These are phyloP conservation scores for Septoria linicola DNA, from an alignment of 2,329 filamentous ascomycete species.

Conservation along the genomic window DNA sequence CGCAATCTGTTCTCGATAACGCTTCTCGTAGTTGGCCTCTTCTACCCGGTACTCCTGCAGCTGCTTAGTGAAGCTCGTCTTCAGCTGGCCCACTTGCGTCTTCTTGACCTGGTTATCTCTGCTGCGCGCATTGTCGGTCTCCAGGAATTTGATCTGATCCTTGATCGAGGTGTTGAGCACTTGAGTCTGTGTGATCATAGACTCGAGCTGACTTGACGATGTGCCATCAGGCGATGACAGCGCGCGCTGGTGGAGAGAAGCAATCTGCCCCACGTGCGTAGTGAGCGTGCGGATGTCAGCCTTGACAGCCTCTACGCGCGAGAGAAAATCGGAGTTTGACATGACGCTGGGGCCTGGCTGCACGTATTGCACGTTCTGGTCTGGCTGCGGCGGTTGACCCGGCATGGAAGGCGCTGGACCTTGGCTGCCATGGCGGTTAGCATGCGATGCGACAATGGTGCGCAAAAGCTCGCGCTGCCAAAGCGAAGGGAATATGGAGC, in stretches of 20 bases:
- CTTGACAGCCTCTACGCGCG: constrained; percentile 65
- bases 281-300: constrained; percentile 66
- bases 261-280: constrained; percentile 66
- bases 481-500: neutral
- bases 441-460: too few relatives aligned
- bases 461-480: too few relatives aligned
- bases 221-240: constrained; percentile 62
- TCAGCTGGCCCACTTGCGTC: constrained; percentile 67
- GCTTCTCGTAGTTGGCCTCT: constrained; percentile 67
- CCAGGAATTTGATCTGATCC: constrained; percentile 73
- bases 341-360: constrained; percentile 46
- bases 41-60: constrained; percentile 69
- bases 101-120: constrained; percentile 64
- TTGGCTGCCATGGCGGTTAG: constrained; percentile 13
- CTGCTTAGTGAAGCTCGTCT: constrained; percentile 69
- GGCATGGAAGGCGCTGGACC: constrained; percentile 27
- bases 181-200: constrained; percentile 68
- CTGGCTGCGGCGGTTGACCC: constrained; percentile 54
- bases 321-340: constrained; percentile 66
- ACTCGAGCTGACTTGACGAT: constrained; percentile 60
- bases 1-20: constrained; percentile 74
- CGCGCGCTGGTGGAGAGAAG: constrained; percentile 68
- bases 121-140: constrained; percentile 67
- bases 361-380: constrained; percentile 46
- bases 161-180: constrained; percentile 72